These are phyloP conservation scores for Leavenworthia alabamica DNA, from an alignment of 345 rosid genomes.

Conservation along the genomic window DNA sequence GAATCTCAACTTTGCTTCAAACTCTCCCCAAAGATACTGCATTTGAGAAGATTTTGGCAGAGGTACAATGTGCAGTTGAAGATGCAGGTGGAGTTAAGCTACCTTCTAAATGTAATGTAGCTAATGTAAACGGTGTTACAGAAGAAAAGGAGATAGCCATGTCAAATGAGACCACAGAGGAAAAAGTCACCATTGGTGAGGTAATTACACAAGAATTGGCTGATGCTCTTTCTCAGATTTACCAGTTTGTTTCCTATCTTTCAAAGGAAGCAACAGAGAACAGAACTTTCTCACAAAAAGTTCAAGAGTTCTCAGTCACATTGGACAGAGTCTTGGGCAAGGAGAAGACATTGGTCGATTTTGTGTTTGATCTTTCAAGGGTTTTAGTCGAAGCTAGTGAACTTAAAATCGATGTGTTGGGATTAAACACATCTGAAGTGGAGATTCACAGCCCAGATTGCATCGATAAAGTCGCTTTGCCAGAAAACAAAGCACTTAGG, in stretches of 20 bases:
- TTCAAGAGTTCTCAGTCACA: conserved; percentile 59
- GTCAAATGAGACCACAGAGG: conserved; percentile 34
- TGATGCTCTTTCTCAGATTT: conserved; percentile 59
- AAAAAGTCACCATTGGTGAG: conserved; percentile 25
- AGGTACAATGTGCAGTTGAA: conserved; percentile 45
- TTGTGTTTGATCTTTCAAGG: conserved; percentile 57
- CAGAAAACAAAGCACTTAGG: conserved; percentile 56
- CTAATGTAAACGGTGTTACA: conserved; percentile 20
- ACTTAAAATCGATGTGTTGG: conserved; percentile 52
- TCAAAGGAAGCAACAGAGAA: conserved; percentile 54
- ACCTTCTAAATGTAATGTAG: conserved; percentile 7
- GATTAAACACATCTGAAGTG: conserved; percentile 51
- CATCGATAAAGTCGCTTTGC: conserved; percentile 90
- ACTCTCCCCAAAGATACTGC: conserved; percentile 53
- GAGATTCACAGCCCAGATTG: conserved; percentile 84
- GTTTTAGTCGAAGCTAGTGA: conserved; percentile 62
- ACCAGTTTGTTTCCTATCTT: conserved; percentile 59
- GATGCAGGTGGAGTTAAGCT: conserved; percentile 41
- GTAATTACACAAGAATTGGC: conserved; percentile 45
- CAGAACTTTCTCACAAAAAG: conserved; percentile 34
- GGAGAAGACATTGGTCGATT: conserved; percentile 39
- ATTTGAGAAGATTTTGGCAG: conserved; percentile 47
- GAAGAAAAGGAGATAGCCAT: conserved; percentile 38
- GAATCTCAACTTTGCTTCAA: conserved; percentile 51
- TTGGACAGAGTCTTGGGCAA: conserved; percentile 41